phyloP scores from a whole-genome alignment of 495 filamentous ascomycete genomes.

The Clavariopsis aquatica region DNA sequence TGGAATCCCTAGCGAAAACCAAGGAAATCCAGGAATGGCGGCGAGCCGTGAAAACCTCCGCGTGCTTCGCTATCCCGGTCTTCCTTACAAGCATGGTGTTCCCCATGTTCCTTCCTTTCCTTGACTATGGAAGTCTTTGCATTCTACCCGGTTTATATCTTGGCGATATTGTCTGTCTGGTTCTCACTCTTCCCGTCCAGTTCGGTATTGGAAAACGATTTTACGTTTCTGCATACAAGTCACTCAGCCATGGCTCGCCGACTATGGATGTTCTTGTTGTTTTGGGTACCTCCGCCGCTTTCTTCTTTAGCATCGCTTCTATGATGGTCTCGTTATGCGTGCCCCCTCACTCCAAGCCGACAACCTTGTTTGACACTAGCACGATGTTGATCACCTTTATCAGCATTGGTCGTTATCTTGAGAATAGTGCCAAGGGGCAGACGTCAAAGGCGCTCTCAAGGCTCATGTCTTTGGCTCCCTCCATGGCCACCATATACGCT shows the following conservation, averaged over 20 bases:
- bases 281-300: conserved; percentile 92
- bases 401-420: conserved; percentile 84
- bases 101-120: conserved; percentile 50
- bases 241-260: conserved; percentile 80
- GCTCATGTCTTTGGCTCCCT: conserved; percentile 92
- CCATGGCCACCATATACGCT: conserved; percentile 97
- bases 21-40: conserved; percentile 94
- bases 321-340: conserved; percentile 78
- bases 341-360: conserved; percentile 71
- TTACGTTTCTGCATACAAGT: conserved; percentile 87
- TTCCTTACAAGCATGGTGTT: conserved; percentile 90
- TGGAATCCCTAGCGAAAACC: conserved; percentile 93
- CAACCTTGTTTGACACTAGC: conserved; percentile 93
- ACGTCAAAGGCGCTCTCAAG: conserved; percentile 93
- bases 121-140: conserved; percentile 70
- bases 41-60: conserved; percentile 70
- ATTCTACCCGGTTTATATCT: conserved; percentile 74
- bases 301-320: conserved; percentile 90
- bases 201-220: conserved; percentile 95
- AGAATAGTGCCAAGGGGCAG: conserved; percentile 95
- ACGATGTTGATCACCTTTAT: conserved; percentile 99
- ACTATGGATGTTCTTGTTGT: conserved; percentile 99
- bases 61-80: conserved; percentile 84
- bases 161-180: conserved; percentile 79
- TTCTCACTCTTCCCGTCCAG: conserved; percentile 88